A percentile compares a stretch with the other conserved stretches of the same genome.
These are phyloP conservation scores for Zygosaccharomyces sapae DNA, from an alignment of 1,139 yeast species.

Conservation along the genomic window DNA sequence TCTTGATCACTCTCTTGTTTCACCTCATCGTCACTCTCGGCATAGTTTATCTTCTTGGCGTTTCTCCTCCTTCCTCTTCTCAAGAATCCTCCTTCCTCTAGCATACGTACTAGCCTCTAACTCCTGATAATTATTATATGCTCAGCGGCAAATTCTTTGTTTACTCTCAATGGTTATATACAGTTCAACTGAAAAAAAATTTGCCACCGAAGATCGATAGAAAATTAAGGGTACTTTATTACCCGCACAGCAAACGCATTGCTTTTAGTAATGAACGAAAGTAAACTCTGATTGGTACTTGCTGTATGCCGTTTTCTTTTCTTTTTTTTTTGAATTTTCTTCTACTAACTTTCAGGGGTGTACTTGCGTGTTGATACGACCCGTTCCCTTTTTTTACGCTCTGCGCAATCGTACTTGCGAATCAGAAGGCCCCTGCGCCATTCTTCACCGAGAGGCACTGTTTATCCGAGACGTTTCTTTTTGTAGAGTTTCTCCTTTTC, in stretches of 20 bases:
- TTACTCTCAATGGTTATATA: neutral
- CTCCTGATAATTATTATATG: neutral
- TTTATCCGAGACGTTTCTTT: neutral
- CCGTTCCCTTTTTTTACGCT: neutral
- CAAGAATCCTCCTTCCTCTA: conserved; percentile 34
- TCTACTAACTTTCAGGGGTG: no score
- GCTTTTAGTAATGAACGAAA: no score
- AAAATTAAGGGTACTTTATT: neutral
- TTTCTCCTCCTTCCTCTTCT: conserved; percentile 24
- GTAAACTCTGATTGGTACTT: no score
- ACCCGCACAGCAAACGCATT: no score
- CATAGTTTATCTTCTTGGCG: conserved; percentile 22
- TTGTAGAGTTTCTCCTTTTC: neutral
- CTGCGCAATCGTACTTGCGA: neutral
- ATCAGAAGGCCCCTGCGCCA: neutral
- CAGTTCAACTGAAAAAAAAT: neutral
- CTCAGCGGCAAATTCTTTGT: conserved; percentile 1
- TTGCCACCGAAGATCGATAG: neutral
- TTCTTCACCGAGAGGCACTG: neutral
- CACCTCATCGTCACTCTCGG: conserved; percentile 18
- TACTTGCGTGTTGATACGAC: no score
- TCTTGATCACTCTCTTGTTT: conserved; percentile 4
- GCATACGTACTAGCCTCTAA: conserved; percentile 6
- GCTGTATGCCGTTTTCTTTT: no score
- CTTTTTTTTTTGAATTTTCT: no score